Percentiles rank a stretch among this genome's conserved stretches.
These are phyloP conservation scores for Eimeria acervulina DNA, from an alignment of 169 alveolate genomes.

Conservation along the genomic window DNA sequence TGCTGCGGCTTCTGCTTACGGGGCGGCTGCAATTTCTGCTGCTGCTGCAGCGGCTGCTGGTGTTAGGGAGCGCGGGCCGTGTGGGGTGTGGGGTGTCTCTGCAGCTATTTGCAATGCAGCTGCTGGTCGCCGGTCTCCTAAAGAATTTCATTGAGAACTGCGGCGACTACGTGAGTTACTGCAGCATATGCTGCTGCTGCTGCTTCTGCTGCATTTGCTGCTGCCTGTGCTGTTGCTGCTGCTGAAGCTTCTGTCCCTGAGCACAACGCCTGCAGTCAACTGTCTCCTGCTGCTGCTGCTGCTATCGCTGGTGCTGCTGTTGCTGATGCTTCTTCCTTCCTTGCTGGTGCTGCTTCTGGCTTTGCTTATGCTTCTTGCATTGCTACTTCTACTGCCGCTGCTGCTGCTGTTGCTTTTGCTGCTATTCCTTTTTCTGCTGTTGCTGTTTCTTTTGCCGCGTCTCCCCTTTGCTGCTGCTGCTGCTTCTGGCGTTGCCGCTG, in stretches of 20 bases:
- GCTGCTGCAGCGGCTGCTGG: too few species aligned
- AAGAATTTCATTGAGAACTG: slow-evolving; percentile 70
- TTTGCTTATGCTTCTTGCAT: too few species aligned
- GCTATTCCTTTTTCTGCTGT: neutral
- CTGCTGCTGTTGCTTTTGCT: neutral
- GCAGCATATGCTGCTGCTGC: neutral
- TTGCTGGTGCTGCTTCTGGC: slow-evolving; percentile 44
- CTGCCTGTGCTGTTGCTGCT: slow-evolving; percentile 3
- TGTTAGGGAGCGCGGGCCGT: too few species aligned
- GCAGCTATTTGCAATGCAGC: slow-evolving; percentile 41
- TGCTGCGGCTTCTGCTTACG: neutral
- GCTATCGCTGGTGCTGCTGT: neutral
- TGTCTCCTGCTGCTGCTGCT: neutral
- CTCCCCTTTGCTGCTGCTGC: too few species aligned
- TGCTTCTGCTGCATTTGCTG: neutral
- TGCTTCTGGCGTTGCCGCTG: too few species aligned
- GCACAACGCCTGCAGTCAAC: too few species aligned
- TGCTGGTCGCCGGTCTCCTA: slow-evolving; percentile 55
- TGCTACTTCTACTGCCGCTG: neutral
- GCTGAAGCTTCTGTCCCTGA: neutral
- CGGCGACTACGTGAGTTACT: slow-evolving; percentile 66
- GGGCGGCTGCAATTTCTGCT: neutral
- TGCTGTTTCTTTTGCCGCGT: too few species aligned
- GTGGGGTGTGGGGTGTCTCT: too few species aligned
- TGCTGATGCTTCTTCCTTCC: neutral